Evolutionary conservation across 192 early-diverging fungal genomes (phyloP).

Genomic region (Coemansia sp.): DNA sequence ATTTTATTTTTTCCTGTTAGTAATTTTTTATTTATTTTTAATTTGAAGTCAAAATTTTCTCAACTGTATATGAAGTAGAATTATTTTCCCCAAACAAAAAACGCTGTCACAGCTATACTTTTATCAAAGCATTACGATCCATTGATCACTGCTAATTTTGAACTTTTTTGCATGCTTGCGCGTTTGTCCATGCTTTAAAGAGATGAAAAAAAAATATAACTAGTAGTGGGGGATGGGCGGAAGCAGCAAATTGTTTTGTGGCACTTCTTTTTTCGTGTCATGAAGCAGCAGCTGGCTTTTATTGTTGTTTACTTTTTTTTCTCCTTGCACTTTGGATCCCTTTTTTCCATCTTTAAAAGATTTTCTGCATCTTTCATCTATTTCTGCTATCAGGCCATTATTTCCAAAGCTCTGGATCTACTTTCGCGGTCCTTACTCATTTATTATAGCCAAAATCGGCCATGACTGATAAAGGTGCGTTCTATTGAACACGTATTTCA

Average conservation of each 20-base stretch:
- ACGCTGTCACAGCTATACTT: too few relatives aligned
- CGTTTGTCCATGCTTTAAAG: too few relatives aligned
- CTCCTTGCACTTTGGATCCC: background rate
- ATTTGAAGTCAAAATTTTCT: background rate
- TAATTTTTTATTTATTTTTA: background rate
- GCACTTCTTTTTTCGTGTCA: background rate
- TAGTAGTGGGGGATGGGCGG: too few relatives aligned
- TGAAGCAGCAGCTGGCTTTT: background rate
- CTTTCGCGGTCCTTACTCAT: background rate
- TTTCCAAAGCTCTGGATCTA: background rate
- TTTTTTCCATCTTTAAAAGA: background rate
- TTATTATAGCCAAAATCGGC: background rate
- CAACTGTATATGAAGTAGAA: too few relatives aligned
- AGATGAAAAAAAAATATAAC: too few relatives aligned
- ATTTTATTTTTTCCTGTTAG: background rate
- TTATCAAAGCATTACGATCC: too few relatives aligned
- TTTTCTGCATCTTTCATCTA: constrained; percentile 3
- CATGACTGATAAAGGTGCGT: constrained; percentile 9
- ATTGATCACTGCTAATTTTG: too few relatives aligned
- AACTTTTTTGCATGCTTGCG: too few relatives aligned
- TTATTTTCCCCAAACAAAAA: too few relatives aligned
- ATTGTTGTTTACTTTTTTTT: background rate
- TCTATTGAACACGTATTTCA: background rate
- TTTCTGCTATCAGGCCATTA: background rate
- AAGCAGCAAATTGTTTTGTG: background rate